Evolutionary conservation across 1,284 basidiomycete genomes (phyloP), one percentile per base, ranked within the genome.

Genomic region (Apiotrichum montevideense): DNA sequence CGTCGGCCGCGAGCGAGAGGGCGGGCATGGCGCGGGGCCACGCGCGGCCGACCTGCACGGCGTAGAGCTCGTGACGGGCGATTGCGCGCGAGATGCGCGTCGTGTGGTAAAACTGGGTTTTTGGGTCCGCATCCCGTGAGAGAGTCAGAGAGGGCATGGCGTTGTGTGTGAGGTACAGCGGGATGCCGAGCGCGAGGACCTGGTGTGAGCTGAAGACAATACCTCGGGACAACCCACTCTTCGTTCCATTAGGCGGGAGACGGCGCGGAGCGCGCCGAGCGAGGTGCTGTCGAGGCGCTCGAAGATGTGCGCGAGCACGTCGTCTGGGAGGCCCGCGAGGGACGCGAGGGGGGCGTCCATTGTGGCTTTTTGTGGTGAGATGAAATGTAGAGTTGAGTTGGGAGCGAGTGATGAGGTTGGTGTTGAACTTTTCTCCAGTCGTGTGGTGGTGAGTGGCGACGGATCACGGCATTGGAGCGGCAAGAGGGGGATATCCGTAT

Each of bases 11-110:
- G 8, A 72, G 29, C 8, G 62, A 34, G 21, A 76, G 41, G 0
- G 67, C 63, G 0, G 74, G 74, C 29, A 74, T 72, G n/a, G 65
- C 67, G 5, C 61, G 48, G 15, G 56, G n/a, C 72, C 72, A 75
- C 9, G 66, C 63, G 5, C 47, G 54, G 3, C 72, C 74, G 7
- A 76, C 57, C 46, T 73, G 72, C 3, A 68, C 50, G 8, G 72
- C 70, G 48, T 70, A 67, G 55, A 70, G 68, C 29, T 42, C 50
- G 42, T 69, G 67, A 6, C 29, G 3, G 0, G 29, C 9, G 13
- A 75, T 55, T 0, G 62, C 54, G 3, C 39, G 54, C 15, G 52
- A 56, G 46, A 70, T 68, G 4, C 35, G 47, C n/a, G 63, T 58
- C 49, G 73, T 63, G 43, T 65, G 53, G 8, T 46, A 52, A 46